A percentile compares a stretch with the other conserved stretches of the same genome.
phyloP scores from a whole-genome alignment of 345 rosid genomes.

The Hibiscus tridactylites region DNA sequence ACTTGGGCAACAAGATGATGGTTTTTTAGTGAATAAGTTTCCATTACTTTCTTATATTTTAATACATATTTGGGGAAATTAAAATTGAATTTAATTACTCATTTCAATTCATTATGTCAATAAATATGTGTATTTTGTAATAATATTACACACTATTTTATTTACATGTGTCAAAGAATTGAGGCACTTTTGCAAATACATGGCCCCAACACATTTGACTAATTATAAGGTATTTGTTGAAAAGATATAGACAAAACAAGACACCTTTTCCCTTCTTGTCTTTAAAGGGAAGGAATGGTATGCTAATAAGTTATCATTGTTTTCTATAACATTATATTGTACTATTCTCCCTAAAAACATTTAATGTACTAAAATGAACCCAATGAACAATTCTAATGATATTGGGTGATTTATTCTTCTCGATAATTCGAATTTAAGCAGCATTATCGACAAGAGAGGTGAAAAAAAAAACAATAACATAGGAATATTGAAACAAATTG shows the following conservation, averaged over 20 bases:
- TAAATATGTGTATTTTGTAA: neutral
- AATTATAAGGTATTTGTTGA: neutral
- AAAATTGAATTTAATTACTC: neutral
- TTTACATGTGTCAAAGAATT: neutral
- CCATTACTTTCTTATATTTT: neutral
- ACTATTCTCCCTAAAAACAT: neutral
- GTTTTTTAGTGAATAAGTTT: neutral
- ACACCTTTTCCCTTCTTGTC: conserved; percentile 20
- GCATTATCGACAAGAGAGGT: no score
- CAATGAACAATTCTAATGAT: no score
- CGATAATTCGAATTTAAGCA: no score
- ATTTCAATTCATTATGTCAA: neutral
- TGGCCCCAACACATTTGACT: neutral
- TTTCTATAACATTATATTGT: neutral
- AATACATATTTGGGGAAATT: neutral
- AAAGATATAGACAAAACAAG: conserved; percentile 7
- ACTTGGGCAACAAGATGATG: neutral
- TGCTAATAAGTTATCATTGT: neutral
- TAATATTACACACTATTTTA: neutral
- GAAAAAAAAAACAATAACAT: no score
- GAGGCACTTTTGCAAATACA: neutral
- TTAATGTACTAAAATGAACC: neutral
- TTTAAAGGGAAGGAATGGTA: conserved; percentile 32
- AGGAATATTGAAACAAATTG: neutral
- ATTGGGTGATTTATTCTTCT: no score